Conservation (phyloP, 2,329 filamentous ascomycete species). For the Phyllosticta citribraziliensis region DNA sequence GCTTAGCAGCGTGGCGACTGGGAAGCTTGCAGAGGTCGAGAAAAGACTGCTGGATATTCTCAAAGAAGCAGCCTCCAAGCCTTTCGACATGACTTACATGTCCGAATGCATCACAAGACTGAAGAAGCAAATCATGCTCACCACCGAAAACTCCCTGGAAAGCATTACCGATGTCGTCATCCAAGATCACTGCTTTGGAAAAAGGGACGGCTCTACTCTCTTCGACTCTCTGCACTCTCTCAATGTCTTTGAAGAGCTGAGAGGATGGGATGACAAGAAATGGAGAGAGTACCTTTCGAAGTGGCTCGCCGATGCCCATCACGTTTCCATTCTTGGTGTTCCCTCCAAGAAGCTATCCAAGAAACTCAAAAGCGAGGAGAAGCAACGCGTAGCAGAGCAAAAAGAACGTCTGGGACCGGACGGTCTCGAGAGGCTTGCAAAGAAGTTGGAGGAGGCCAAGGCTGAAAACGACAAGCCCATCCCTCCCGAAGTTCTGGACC, state of each 20-base stretch:
- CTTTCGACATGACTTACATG: constrained; percentile 84
- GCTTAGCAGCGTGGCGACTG: constrained; percentile 76
- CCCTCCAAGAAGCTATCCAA: constrained; percentile 72
- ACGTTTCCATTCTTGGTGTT: constrained; percentile 79
- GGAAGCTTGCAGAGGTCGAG: constrained; percentile 75
- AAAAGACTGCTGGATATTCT: constrained; percentile 76
- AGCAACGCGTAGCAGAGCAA: constrained; percentile 66
- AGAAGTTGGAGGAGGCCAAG: constrained; percentile 74
- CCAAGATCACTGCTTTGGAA: constrained; percentile 83
- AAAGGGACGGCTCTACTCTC: constrained; percentile 58
- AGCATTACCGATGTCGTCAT: constrained; percentile 83
- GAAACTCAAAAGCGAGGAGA: constrained; percentile 72
- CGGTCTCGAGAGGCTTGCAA: constrained; percentile 63
- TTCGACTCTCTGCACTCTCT: constrained; percentile 31
- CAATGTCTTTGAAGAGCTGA: constrained; percentile 54
- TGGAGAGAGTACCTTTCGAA: constrained; percentile 76
- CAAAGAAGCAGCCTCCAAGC: constrained; percentile 66
- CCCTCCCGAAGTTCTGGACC: constrained; percentile 67
- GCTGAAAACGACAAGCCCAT: constrained; percentile 82
- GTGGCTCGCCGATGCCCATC: constrained; percentile 77
- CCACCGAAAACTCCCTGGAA: constrained; percentile 68
- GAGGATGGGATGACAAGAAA: constrained; percentile 69
- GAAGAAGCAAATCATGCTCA: constrained; percentile 70
- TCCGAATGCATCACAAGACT: constrained; percentile 77
- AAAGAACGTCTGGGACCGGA: constrained; percentile 72